Conservation (phyloP, 169 alveolate species). For the Perkinsus chesapeaki region DNA sequence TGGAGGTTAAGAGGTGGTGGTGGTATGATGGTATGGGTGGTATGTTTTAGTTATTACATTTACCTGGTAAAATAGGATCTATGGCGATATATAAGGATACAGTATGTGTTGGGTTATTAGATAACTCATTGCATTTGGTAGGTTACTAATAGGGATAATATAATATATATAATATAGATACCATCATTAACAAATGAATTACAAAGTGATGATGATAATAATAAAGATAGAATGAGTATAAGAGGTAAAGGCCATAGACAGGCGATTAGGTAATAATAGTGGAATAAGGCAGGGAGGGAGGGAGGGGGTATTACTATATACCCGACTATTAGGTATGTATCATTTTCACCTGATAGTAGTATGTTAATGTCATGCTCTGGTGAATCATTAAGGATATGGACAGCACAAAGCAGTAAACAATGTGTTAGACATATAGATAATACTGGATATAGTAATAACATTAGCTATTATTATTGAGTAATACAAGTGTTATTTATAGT, state of each 20-base stretch:
- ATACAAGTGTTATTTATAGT: slow-evolving; percentile 22
- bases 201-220: background rate
- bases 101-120: background rate
- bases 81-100: background rate
- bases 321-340: background rate
- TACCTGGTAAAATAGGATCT: background rate
- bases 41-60: background rate
- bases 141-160: background rate
- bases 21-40: too few species aligned
- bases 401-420: background rate
- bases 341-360: background rate
- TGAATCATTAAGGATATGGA: background rate
- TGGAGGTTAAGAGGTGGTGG: too few species aligned
- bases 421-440: background rate
- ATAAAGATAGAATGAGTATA: background rate
- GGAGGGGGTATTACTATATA: too few species aligned
- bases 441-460: background rate
- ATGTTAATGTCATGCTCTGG: background rate
- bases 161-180: background rate
- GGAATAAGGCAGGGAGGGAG: background rate
- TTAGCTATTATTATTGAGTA: slow-evolving; percentile 8
- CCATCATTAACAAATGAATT: background rate
- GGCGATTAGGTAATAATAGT: background rate
- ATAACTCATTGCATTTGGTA: background rate
- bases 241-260: background rate